Evolutionary conservation across 2,329 filamentous ascomycete genomes (phyloP).

Genomic region (Phyllosticta paracitricarpa): DNA sequence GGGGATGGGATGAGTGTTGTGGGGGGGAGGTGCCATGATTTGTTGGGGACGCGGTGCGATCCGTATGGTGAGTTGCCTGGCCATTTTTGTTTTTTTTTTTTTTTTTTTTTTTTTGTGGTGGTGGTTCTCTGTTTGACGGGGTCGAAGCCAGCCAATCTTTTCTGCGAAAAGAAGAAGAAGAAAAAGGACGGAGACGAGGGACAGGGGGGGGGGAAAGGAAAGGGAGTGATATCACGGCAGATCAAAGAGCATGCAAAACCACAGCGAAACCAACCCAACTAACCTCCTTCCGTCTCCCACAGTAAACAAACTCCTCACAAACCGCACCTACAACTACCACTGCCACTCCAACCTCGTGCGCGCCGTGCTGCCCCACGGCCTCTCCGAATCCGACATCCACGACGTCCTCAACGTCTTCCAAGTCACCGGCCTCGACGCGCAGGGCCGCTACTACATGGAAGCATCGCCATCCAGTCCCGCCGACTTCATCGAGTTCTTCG

Average conservation of each 20-base stretch:
- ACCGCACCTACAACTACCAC: slow-evolving; percentile 67
- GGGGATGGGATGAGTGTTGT: slow-evolving; percentile 49
- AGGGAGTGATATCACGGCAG: too few species aligned
- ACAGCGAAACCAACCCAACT: too few species aligned
- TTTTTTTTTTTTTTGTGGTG: not conserved
- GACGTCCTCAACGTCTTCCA: slow-evolving; percentile 84
- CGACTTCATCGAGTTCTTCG: slow-evolving; percentile 62
- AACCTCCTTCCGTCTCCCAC: too few species aligned
- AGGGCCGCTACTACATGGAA: slow-evolving; percentile 67
- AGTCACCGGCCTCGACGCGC: slow-evolving; percentile 63
- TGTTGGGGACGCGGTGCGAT: slow-evolving; percentile 74
- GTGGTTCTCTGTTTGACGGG: too few species aligned
- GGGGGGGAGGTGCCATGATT: slow-evolving; percentile 63
- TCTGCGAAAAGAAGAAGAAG: too few species aligned
- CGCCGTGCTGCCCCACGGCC: slow-evolving; percentile 57
- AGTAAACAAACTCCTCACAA: slow-evolving; percentile 63
- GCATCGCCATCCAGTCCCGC: slow-evolving; percentile 20
- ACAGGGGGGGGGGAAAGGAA: too few species aligned
- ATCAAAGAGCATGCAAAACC: too few species aligned
- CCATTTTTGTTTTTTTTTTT: slow-evolving; percentile 4
- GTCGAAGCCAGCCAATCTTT: too few species aligned
- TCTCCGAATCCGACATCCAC: slow-evolving; percentile 67
- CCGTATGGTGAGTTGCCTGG: slow-evolving; percentile 59
- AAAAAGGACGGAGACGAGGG: too few species aligned
- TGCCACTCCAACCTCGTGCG: slow-evolving; percentile 75